phyloP scores from a whole-genome alignment of 208 protist genomes.

The Phytomonas sp. region DNA sequence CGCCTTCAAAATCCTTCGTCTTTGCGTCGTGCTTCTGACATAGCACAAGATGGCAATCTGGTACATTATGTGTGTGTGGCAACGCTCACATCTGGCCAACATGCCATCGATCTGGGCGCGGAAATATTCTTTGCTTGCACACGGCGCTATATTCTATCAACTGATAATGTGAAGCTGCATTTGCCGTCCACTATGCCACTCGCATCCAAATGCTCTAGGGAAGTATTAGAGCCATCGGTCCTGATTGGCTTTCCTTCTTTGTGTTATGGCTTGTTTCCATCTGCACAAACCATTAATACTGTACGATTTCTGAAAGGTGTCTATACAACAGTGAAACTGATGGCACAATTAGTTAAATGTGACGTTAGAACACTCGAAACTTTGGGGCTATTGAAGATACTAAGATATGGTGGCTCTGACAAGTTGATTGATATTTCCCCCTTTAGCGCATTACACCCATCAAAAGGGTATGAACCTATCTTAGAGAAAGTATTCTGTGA shows the following conservation, averaged over 20 bases:
- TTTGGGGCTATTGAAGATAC: background rate
- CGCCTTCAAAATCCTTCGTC: conserved; percentile 24
- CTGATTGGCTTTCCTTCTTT: conserved; percentile 35
- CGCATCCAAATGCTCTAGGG: background rate
- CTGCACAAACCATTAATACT: conserved; percentile 19
- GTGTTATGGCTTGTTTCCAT: conserved; percentile 27
- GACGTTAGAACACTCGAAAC: background rate
- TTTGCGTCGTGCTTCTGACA: background rate
- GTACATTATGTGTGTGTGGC: conserved; percentile 20
- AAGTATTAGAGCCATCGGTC: background rate
- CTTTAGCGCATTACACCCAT: background rate
- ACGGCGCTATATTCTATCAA: conserved; percentile 20
- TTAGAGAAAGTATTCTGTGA: background rate
- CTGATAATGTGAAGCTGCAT: background rate
- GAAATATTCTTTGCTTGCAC: conserved; percentile 74
- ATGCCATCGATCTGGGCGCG: conserved; percentile 55
- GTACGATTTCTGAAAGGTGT: conserved; percentile 23
- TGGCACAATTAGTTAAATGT: conserved; percentile 21
- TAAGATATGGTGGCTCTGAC: background rate
- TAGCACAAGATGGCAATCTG: conserved; percentile 6
- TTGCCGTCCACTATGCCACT: background rate
- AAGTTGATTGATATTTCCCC: background rate
- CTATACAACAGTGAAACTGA: conserved; percentile 19
- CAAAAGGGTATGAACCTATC: background rate
- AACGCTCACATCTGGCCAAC: conserved; percentile 18